Percentiles rank a stretch among this genome's conserved stretches.
These are phyloP conservation scores for Aspergillus calidoustus DNA, from an alignment of 2,329 filamentous ascomycete genomes.

Conservation along the genomic window DNA sequence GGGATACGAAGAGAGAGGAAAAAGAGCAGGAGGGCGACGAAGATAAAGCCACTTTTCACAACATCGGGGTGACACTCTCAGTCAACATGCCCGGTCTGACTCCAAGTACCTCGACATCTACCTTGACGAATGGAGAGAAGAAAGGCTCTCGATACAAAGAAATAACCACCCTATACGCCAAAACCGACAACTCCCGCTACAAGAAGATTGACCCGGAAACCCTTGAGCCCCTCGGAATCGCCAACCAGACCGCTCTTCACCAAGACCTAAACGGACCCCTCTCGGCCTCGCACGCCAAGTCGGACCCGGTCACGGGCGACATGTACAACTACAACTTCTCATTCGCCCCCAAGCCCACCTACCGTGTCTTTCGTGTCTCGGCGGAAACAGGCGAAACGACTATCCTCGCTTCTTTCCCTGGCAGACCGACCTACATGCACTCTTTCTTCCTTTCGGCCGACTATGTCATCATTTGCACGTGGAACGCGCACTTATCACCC, in stretches of 20 bases:
- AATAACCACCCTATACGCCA: conserved; percentile 61
- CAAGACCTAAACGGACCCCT: conserved; percentile 69
- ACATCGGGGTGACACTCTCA: conserved; percentile 69
- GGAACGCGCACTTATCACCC: conserved; percentile 67
- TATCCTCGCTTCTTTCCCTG: conserved; percentile 69
- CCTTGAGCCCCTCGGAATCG: conserved; percentile 71
- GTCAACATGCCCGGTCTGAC: conserved; percentile 66
- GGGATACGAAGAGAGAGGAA: background rate
- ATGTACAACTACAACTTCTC: conserved; percentile 82
- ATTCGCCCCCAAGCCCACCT: conserved; percentile 60
- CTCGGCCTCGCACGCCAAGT: conserved; percentile 72
- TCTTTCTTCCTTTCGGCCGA: conserved; percentile 75
- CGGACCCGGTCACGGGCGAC: conserved; percentile 74
- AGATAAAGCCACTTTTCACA: conserved; percentile 55
- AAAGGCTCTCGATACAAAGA: conserved; percentile 32
- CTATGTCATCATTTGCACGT: conserved; percentile 75
- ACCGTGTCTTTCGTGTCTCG: conserved; percentile 71
- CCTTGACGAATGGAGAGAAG: conserved; percentile 25
- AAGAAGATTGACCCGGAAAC: conserved; percentile 71
- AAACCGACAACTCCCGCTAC: conserved; percentile 58
- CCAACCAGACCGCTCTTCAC: conserved; percentile 65
- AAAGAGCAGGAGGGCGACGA: background rate
- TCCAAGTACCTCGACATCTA: background rate
- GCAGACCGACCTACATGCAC: conserved; percentile 74
- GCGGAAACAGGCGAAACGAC: conserved; percentile 67